Evolutionary conservation across 2,329 filamentous ascomycete genomes (phyloP).

Genomic region (Aquanectria penicillioides): DNA sequence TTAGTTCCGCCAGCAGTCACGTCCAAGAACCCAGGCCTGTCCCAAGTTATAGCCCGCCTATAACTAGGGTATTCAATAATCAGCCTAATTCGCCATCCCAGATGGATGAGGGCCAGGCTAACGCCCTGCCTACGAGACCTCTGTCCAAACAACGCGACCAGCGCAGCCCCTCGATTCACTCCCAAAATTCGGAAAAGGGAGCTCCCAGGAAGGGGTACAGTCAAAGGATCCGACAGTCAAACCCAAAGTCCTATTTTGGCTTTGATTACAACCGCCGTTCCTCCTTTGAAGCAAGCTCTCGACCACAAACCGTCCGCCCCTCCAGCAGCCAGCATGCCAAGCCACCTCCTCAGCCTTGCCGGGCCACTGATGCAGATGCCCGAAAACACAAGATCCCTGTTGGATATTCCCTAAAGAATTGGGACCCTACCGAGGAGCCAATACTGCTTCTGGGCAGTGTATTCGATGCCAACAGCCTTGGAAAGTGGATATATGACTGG

Average conservation of each 20-base stretch:
- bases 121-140: constrained; percentile 62
- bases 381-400: constrained; percentile 79
- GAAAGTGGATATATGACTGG: constrained; percentile 99
- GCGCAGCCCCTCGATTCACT: constrained; percentile 47
- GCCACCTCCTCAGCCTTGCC: constrained; percentile 48
- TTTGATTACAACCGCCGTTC: constrained; percentile 57
- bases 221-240: too few species aligned
- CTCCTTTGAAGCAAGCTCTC: constrained; percentile 61
- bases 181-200: constrained; percentile 59
- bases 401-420: constrained; percentile 97
- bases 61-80: too few species aligned
- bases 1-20: too few species aligned
- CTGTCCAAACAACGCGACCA: constrained; percentile 48
- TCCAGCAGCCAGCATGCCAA: constrained; percentile 37
- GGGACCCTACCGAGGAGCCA: constrained; percentile 93
- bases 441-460: constrained; percentile 95
- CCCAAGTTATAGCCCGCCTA: too few species aligned
- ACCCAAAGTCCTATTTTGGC: constrained; percentile 49
- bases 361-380: constrained; percentile 69
- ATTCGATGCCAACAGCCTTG: constrained; percentile 96
- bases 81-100: too few species aligned
- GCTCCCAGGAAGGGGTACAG: constrained; percentile 40
- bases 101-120: constrained; percentile 63
- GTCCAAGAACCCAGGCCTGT: too few species aligned
- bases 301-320: constrained; percentile 59